Evolutionary conservation across 768 basidiomycete species (phyloP).

Genomic region (Auricularia auricula-judae): DNA sequence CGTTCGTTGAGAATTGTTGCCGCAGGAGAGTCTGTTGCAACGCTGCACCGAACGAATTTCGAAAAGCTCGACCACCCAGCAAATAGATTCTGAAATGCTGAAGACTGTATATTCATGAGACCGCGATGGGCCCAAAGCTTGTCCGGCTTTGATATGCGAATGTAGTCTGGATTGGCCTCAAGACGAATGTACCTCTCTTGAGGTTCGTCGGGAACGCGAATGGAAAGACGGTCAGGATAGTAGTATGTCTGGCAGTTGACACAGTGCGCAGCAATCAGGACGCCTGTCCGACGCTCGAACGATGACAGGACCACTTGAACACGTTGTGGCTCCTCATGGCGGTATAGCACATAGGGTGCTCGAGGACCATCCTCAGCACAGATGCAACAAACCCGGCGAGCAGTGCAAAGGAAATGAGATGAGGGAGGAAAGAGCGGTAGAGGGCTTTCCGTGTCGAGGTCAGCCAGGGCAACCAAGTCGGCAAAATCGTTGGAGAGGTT

Average conservation of each 20-base stretch:
- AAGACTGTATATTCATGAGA: neutral
- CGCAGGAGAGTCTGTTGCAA: neutral
- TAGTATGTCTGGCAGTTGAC: neutral
- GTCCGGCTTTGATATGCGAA: neutral
- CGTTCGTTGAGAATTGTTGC: neutral
- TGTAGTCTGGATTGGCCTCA: neutral
- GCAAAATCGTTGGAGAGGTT: neutral
- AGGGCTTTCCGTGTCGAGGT: neutral
- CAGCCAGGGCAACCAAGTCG: neutral
- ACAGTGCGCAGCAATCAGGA: neutral
- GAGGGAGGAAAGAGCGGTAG: neutral
- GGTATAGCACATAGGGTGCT: neutral
- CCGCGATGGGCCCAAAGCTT: neutral
- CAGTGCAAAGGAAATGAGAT: neutral
- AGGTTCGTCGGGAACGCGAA: neutral
- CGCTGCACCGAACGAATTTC: neutral
- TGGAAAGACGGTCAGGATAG: neutral
- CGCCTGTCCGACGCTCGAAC: neutral
- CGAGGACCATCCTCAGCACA: neutral
- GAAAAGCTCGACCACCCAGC: neutral
- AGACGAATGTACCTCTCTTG: neutral
- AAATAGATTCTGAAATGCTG: neutral
- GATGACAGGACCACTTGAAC: neutral
- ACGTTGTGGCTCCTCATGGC: neutral
- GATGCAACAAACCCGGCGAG: neutral